These are phyloP conservation scores for Psilocybe azurescens DNA, from an alignment of 768 basidiomycete species.

Conservation along the genomic window DNA sequence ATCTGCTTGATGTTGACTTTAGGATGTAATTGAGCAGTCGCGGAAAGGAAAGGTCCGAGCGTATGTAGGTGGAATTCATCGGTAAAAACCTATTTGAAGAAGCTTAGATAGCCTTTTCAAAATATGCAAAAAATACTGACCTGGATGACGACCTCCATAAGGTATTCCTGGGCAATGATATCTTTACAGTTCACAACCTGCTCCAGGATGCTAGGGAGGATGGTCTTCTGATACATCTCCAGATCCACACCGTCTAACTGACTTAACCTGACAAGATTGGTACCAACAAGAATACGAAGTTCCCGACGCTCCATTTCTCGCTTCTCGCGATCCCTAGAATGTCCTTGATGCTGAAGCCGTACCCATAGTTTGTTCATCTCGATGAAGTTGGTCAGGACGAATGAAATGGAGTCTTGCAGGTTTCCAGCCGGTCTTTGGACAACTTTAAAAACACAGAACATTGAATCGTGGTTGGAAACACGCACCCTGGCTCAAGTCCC, in stretches of 20 bases:
- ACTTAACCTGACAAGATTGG: constrained; percentile 93
- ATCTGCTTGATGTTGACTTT: constrained; percentile 99
- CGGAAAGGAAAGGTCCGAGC: constrained; percentile 94
- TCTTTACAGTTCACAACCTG: constrained; percentile 99
- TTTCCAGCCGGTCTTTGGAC: constrained; percentile 77
- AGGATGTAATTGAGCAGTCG: constrained; percentile 95
- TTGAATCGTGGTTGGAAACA: constrained; percentile 10
- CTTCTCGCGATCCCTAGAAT: constrained; percentile 96
- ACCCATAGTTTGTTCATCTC: constrained; percentile 99
- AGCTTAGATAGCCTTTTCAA: neutral
- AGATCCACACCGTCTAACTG: constrained; percentile 97
- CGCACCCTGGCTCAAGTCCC: constrained; percentile 83
- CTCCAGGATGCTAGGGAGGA: constrained; percentile 92
- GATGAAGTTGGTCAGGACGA: constrained; percentile 97
- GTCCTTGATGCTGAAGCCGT: constrained; percentile 95
- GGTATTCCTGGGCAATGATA: constrained; percentile 97
- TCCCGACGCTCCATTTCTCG: constrained; percentile 96
- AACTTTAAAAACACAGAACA: constrained; percentile 7
- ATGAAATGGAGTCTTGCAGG: constrained; percentile 92
- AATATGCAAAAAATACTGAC: constrained; percentile 43
- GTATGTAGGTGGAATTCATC: constrained; percentile 98
- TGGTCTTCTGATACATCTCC: constrained; percentile 84
- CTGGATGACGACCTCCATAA: constrained; percentile 99
- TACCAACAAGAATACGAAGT: constrained; percentile 94
- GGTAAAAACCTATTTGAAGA: constrained; percentile 81